phyloP scores from a whole-genome alignment of 805 yeast genomes.

The Candida coleopterorum region DNA sequence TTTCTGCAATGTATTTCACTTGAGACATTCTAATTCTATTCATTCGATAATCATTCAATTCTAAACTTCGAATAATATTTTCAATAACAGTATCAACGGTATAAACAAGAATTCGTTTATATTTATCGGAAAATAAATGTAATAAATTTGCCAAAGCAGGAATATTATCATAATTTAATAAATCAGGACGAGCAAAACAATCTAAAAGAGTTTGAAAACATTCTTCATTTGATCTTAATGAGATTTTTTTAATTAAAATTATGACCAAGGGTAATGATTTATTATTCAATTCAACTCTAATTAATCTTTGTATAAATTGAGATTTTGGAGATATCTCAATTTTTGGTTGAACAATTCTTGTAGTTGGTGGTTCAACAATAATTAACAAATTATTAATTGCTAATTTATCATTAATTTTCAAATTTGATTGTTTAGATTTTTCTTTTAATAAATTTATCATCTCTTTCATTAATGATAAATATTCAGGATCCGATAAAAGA shows the following conservation, averaged over 20 bases:
- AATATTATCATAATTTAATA: constrained; percentile 55
- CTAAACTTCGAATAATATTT: constrained; percentile 60
- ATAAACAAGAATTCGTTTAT: constrained; percentile 36
- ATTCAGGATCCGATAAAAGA: constrained; percentile 53
- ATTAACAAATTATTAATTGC: constrained; percentile 55
- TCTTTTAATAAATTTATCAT: constrained; percentile 55
- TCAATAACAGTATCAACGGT: constrained; percentile 65
- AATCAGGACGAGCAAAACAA: constrained; percentile 57
- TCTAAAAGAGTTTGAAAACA: constrained; percentile 26
- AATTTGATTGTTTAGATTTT: constrained; percentile 43
- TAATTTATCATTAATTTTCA: constrained; percentile 52
- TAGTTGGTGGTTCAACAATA: constrained; percentile 51
- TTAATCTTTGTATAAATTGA: constrained; percentile 27
- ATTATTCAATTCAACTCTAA: constrained; percentile 46
- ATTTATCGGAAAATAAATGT: constrained; percentile 17
- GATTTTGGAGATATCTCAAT: constrained; percentile 31
- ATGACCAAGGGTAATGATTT: constrained; percentile 20
- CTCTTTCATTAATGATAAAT: constrained; percentile 53
- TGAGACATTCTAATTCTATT: constrained; percentile 62
- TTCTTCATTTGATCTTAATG: constrained; percentile 41
- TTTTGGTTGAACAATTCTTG: constrained; percentile 21
- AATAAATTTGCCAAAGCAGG: constrained; percentile 46
- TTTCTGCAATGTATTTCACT: constrained; percentile 53
- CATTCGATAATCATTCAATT: constrained; percentile 51
- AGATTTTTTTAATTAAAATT: constrained; percentile 35